phyloP scores from a whole-genome alignment of 1,284 basidiomycete species.

The Porodaedalea pini region DNA sequence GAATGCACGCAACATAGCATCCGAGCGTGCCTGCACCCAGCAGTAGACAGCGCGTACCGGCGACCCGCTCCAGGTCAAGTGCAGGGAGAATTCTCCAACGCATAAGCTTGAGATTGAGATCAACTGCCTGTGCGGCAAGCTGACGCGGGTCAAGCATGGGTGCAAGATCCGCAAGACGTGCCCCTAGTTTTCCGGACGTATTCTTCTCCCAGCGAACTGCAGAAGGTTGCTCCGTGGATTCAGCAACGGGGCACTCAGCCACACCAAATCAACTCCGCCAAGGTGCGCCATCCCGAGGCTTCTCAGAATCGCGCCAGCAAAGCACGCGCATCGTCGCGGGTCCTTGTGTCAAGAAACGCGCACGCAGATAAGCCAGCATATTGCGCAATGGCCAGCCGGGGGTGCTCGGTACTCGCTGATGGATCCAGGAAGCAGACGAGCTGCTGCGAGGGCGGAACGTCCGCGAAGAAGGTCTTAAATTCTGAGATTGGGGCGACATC shows the following conservation, averaged over 20 bases:
- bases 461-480: constrained; percentile 10
- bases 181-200: constrained; percentile 76
- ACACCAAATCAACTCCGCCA: constrained; percentile 66
- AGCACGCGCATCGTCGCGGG: constrained; percentile 57
- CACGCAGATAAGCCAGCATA: constrained; percentile 76
- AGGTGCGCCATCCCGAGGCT: constrained; percentile 32
- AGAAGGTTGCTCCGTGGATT: constrained; percentile 40
- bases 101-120: constrained; percentile 97
- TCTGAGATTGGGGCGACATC: constrained; percentile 37
- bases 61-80: constrained; percentile 86
- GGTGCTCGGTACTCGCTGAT: constrained; percentile 71
- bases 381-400: constrained; percentile 97
- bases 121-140: constrained; percentile 92
- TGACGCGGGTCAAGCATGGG: constrained; percentile 90
- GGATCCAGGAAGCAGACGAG: constrained; percentile 84
- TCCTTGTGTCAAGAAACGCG: constrained; percentile 39
- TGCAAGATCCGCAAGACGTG: constrained; percentile 87
- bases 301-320: constrained; percentile 69
- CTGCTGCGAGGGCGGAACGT: constrained; percentile 38
- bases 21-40: constrained; percentile 96
- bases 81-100: constrained; percentile 93
- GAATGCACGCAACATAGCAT: constrained; percentile 87
- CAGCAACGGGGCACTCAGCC: constrained; percentile 31
- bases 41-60: constrained; percentile 76
- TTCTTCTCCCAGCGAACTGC: constrained; percentile 97